Base-by-base conservation (phyloP, 768 basidiomycete species). In the Lentinula lateritia region DNA sequence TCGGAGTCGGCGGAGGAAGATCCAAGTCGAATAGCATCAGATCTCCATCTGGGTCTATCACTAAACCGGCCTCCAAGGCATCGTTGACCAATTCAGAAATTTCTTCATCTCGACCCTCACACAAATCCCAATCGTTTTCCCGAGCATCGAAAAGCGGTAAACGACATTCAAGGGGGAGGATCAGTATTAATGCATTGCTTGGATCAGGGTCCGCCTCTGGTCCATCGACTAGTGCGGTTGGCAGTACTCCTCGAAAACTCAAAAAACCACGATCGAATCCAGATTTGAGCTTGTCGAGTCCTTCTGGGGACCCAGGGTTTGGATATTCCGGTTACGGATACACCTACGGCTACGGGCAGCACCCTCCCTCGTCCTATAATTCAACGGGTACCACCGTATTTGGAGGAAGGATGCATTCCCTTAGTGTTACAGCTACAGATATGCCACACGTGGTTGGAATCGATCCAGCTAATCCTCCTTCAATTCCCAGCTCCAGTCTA, bases 191-290 rank as follows among this genome's bases (percentile, higher is more conserved):
- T 38, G 58, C 58, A 12, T 38, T 59, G 16, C 38, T 59, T 18
- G 58, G 58, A 32, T 48, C 58, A 16, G 45, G 45, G 7, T 34
- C 57, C 6, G 15, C 16, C n/a, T 13, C 39, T 56, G 23, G 38
- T 34, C 12, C 58, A 9, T 43, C 23, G 18, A 32, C 18, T 32
- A 12, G 10, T 38, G 32, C 9, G 36, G 36, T 46, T 15, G n/a
- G 34, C 8, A 38, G n/a, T 60, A 32, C 20, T 13, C 36, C 34
- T 36, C 36, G 85, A 60, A 88, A 85, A 65, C 76, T 90, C 32
- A 75, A 90, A 63, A 91, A 90, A 70, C 86, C 89, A 10, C 82
- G 85, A 38, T 92, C 90, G 13, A 91, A 90, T 53, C 85, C 90
- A 1, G 88, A 90, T 52, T 34, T 60, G 48, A 60, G 50, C 28